Evolutionary conservation across 768 basidiomycete species (phyloP).

Genomic region (Lentinus brumalis): DNA sequence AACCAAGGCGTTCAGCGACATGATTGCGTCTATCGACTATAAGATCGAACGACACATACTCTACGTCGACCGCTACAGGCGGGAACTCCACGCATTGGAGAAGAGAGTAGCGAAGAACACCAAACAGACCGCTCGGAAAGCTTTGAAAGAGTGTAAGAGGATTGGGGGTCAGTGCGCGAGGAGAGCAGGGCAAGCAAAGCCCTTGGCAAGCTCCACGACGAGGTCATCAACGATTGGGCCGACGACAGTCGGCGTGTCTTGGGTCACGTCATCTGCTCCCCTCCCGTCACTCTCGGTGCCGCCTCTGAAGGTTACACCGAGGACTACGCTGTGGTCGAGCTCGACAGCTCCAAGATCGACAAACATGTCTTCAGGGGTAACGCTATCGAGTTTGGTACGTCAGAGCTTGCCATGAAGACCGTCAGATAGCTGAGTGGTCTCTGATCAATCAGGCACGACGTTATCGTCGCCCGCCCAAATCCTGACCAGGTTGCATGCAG

Average conservation of each 20-base stretch:
- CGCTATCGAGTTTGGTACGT: slow-evolving; percentile 32
- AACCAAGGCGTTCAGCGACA: background rate
- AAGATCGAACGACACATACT: too few species aligned
- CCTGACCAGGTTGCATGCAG: background rate
- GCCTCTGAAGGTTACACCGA: slow-evolving; percentile 17
- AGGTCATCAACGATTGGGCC: slow-evolving; percentile 1
- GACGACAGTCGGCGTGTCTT: slow-evolving; percentile 5
- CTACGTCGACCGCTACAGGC: too few species aligned
- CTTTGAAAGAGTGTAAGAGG: background rate
- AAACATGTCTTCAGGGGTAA: slow-evolving; percentile 14
- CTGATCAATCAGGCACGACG: too few species aligned
- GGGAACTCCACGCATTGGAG: too few species aligned
- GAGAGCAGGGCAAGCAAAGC: slow-evolving; percentile 13
- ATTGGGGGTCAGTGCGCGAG: background rate
- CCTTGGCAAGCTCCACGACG: slow-evolving; percentile 12
- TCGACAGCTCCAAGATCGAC: slow-evolving; percentile 20
- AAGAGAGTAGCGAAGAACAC: too few species aligned
- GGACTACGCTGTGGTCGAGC: slow-evolving; percentile 19
- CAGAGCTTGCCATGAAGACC: background rate
- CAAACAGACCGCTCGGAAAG: background rate
- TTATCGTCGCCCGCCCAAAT: too few species aligned
- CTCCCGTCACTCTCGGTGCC: slow-evolving; percentile 15
- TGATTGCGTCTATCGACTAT: background rate
- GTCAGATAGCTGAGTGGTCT: too few species aligned
- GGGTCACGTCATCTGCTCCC: slow-evolving; percentile 24